Conservation (phyloP, 2,329 filamentous ascomycete species). For the Colletotrichum echinochloae region DNA sequence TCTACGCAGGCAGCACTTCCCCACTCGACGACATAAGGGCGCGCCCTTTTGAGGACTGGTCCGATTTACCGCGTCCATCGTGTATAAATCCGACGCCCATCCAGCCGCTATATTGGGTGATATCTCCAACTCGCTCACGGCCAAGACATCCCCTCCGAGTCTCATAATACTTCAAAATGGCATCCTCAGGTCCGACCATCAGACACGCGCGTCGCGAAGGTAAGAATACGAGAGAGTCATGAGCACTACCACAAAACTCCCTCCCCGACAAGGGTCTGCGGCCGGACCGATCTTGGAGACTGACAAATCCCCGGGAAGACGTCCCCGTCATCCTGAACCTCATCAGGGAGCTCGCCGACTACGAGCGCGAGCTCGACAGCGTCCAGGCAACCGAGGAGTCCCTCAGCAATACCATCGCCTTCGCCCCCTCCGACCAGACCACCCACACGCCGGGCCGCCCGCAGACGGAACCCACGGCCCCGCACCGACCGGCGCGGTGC, state of each 20-base stretch:
- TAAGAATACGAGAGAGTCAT: conserved; percentile 48
- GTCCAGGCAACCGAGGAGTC: conserved; percentile 84
- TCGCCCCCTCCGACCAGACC: conserved; percentile 67
- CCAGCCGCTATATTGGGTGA: background rate
- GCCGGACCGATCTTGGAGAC: background rate
- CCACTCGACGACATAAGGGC: conserved; percentile 25
- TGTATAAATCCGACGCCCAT: background rate
- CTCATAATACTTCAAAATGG: conserved; percentile 45
- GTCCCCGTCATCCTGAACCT: conserved; percentile 83
- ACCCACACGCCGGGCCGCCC: conserved; percentile 48
- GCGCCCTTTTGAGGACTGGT: background rate
- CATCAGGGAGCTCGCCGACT: conserved; percentile 87
- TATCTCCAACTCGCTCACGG: background rate
- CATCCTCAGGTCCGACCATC: conserved; percentile 53
- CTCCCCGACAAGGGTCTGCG: no score
- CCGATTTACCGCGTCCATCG: no score
- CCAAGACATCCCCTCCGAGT: background rate
- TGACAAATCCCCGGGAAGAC: conserved; percentile 64
- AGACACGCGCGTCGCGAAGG: conserved; percentile 72
- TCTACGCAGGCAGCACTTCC: no score
- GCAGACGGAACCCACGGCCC: conserved; percentile 65
- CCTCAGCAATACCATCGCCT: conserved; percentile 81
- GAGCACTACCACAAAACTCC: background rate
- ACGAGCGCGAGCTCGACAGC: conserved; percentile 80
- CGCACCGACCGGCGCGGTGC: conserved; percentile 77